Base-by-base conservation (phyloP, 176 grass and related monocot genomes). In the barley (Hordeum vulgare) region DNA sequence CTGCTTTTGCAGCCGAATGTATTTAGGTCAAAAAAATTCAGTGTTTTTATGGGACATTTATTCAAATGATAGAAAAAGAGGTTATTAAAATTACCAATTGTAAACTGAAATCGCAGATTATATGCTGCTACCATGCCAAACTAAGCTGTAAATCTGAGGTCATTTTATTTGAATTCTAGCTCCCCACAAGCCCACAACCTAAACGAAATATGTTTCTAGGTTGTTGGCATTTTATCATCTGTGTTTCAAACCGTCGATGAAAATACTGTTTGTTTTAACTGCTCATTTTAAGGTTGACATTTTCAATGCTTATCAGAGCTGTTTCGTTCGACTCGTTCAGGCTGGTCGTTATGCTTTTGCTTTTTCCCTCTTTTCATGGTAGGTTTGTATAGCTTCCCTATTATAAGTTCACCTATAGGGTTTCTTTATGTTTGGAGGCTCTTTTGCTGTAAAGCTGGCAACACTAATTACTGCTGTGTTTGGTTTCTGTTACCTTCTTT, bases 301-400 rank as follows among this genome's bases (percentile, higher is more conserved):
- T 83, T 62, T 28, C 27, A 25, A 15, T 65, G 73, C 40, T 77
- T 57, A 29, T 40, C 42, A 78, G 11, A 64, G 56, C 42, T 72
- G 35, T 78, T 66, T 78, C 53, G 9, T 88, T 71, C 20, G 72
- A 28, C 66, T 83, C 39, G 13, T 44, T 40, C 54, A 56, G 29
- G 56, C 53, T 83, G 41, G 29, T 65, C 3, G 3, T 8, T 12
- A 39, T 62, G 37, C 53, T 71, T 61, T 62, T 42, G 17, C 9
- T 40, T 12, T 40, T 73, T 21, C 39, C 37, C 42, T 27, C 2
- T 72, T 88, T 75, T 71, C 54, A 62, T 60, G 54, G 17, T 8
- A 64, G 74, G 66, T 56, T 47, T 44, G 13, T 76, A 71, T 76
- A 76, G 47, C 47, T 81, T 87, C 62, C 25, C 21, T 59, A 76